Conservation (phyloP, 2,329 filamentous ascomycete genomes). For the Pestalotiopsis sp. region DNA sequence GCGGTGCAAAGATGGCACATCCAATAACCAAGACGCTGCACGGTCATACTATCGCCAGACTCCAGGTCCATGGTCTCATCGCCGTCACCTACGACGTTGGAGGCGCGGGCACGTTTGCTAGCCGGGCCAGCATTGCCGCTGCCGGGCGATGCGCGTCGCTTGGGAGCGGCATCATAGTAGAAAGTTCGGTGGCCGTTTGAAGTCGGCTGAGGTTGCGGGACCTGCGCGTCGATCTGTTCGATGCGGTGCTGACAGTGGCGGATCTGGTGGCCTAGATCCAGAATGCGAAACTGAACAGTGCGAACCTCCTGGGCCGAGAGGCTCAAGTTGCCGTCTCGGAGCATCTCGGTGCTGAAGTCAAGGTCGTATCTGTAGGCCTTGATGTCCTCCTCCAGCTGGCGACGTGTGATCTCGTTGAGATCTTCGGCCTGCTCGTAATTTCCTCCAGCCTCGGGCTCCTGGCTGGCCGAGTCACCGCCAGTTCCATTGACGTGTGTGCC, state of each 20-base stretch:
- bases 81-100: conserved; percentile 9
- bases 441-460: conserved; percentile 8
- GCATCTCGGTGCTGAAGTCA: conserved; percentile 39
- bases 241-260: conserved; percentile 42
- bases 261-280: conserved; percentile 45
- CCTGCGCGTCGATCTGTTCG: conserved; percentile 36
- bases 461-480: neutral
- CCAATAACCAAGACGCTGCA: conserved; percentile 47
- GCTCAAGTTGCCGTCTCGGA: conserved; percentile 26
- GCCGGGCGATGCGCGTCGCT: neutral
- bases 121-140: neutral
- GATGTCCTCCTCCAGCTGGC: conserved; percentile 43
- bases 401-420: conserved; percentile 30
- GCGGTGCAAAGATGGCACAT: conserved; percentile 45
- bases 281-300: conserved; percentile 39
- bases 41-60: conserved; percentile 15
- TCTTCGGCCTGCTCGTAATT: conserved; percentile 27
- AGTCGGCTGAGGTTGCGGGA: conserved; percentile 10
- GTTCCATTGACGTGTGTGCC: neutral
- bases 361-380: conserved; percentile 42
- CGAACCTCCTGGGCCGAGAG: conserved; percentile 42
- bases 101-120: conserved; percentile 11
- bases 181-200: conserved; percentile 14
- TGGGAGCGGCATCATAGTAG: conserved; percentile 13
- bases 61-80: conserved; percentile 18